Percentiles rank a stretch among this genome's conserved stretches.
Conservation (phyloP, 495 filamentous ascomycete species). For the Penicillium coffeae region DNA sequence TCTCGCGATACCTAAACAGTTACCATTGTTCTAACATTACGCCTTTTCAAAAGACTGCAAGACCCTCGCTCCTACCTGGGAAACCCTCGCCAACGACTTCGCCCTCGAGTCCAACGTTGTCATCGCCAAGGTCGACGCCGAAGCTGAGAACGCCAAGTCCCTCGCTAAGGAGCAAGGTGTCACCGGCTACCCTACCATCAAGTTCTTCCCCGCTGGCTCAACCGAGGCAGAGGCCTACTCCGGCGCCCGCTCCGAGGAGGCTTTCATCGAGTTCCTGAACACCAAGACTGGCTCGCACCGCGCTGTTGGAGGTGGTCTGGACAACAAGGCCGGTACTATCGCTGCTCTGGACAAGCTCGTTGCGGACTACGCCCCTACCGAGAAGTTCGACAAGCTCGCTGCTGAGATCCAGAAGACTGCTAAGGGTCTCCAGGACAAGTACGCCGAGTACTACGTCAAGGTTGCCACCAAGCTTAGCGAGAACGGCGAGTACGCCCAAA, state of each 20-base stretch:
- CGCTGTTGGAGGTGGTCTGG: constrained; percentile 72
- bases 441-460: constrained; percentile 89
- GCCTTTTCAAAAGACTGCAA: constrained; percentile 75
- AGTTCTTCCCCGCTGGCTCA: constrained; percentile 91
- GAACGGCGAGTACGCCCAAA: constrained; percentile 73
- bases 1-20: no score
- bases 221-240: constrained; percentile 68
- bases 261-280: constrained; percentile 81
- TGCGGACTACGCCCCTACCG: constrained; percentile 53
- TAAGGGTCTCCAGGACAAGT: constrained; percentile 67
- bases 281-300: constrained; percentile 86
- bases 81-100: constrained; percentile 81
- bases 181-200: constrained; percentile 89
- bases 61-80: constrained; percentile 84
- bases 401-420: constrained; percentile 68
- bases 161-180: constrained; percentile 75
- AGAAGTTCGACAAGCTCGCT: constrained; percentile 54
- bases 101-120: constrained; percentile 69
- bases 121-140: constrained; percentile 92
- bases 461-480: constrained; percentile 78
- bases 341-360: constrained; percentile 71
- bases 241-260: constrained; percentile 72
- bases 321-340: constrained; percentile 78
- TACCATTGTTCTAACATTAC: constrained; percentile 24
- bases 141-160: constrained; percentile 76